These are phyloP conservation scores for Epichloe sibirici DNA, from an alignment of 2,329 filamentous ascomycete species.

Conservation along the genomic window DNA sequence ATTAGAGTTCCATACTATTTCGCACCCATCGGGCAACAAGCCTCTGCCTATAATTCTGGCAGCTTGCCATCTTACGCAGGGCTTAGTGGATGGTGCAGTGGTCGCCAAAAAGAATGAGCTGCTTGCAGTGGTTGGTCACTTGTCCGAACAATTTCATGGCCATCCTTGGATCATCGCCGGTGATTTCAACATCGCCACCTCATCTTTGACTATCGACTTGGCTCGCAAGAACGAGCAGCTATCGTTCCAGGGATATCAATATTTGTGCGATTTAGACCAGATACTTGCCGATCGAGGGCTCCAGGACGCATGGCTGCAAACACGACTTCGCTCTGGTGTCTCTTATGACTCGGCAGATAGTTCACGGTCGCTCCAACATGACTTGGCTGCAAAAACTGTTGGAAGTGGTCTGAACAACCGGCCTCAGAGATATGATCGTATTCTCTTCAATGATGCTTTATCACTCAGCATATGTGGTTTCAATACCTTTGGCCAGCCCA, in stretches of 20 bases:
- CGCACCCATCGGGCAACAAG: too few species aligned
- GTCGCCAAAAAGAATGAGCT: conserved; percentile 29
- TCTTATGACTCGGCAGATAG: conserved; percentile 15
- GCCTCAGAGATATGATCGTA: conserved; percentile 36
- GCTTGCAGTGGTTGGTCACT: conserved; percentile 33
- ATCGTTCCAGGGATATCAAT: conserved; percentile 32
- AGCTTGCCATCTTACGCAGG: too few species aligned
- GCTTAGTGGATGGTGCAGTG: too few species aligned
- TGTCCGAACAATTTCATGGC: conserved; percentile 27
- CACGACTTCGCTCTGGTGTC: conserved; percentile 29
- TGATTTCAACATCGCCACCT: conserved; percentile 51
- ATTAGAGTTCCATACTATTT: conserved; percentile 22
- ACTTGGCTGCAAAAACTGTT: too few species aligned
- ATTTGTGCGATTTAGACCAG: conserved; percentile 33
- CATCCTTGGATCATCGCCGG: conserved; percentile 36
- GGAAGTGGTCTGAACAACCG: too few species aligned
- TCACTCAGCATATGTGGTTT: too few species aligned
- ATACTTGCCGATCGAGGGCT: conserved; percentile 22
- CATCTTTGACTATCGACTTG: conserved; percentile 16
- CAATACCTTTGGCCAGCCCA: too few species aligned
- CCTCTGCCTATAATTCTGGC: too few species aligned
- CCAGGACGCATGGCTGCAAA: too few species aligned
- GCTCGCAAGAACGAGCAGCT: conserved; percentile 29
- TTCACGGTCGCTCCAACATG: conserved; percentile 15
- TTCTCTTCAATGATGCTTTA: conserved; percentile 24